These are phyloP conservation scores for Viola pubescens DNA, from an alignment of 441 rosid genomes.

Conservation along the genomic window DNA sequence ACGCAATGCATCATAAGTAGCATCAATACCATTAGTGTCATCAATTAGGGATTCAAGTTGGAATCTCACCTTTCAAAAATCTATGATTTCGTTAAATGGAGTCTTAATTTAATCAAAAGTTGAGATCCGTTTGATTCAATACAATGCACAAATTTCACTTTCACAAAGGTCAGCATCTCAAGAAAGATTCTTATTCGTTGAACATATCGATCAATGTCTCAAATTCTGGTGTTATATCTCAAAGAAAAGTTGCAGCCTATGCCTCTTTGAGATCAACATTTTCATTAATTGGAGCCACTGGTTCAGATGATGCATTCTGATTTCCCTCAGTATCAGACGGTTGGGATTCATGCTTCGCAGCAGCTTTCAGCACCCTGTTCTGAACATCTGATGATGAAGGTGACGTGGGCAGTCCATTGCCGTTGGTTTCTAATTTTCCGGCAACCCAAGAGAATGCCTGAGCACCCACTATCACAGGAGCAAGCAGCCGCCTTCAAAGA, in stretches of 20 bases:
- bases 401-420: constrained; percentile 78
- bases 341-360: constrained; percentile 88
- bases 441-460: constrained; percentile 82
- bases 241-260: constrained; percentile 17
- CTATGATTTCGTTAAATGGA: no score
- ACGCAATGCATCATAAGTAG: no score
- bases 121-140: no score
- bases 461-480: constrained; percentile 61
- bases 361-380: constrained; percentile 83
- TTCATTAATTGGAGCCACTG: constrained; percentile 25
- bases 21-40: no score
- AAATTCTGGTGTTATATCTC: no score
- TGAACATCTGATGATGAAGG: constrained; percentile 86
- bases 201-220: constrained; percentile 3
- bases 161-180: constrained; percentile 2
- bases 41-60: no score
- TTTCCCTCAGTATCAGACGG: constrained; percentile 51
- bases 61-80: no score
- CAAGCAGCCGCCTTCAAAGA: constrained; percentile 42
- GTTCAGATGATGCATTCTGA: constrained; percentile 37
- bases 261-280: constrained; percentile 53
- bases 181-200: constrained; percentile 7
- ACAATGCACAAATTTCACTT: constrained; percentile 5
- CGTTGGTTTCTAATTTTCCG: constrained; percentile 68
- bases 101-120: no score